Percentiles rank a stretch among this genome's conserved stretches.
Conservation (phyloP, 2,329 filamentous ascomycete genomes). For the Aspergillus floridensis region DNA sequence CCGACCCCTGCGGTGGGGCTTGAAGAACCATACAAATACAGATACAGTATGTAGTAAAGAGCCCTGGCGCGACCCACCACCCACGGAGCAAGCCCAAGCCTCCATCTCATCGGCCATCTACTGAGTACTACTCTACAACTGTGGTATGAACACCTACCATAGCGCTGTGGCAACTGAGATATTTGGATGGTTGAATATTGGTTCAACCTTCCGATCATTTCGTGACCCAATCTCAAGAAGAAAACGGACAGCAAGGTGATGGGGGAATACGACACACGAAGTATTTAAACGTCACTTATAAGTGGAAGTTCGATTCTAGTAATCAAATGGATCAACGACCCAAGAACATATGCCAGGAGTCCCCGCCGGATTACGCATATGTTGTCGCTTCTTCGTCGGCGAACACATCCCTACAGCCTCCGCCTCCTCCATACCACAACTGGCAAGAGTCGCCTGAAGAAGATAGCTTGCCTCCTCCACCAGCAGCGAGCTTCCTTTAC, state of each 20-base stretch:
- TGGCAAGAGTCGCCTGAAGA: conserved; percentile 60
- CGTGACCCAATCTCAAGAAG: no score
- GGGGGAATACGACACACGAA: no score
- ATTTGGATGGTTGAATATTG: no score
- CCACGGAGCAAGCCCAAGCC: no score
- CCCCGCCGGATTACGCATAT: background rate
- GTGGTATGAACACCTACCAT: no score
- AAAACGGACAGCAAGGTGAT: no score
- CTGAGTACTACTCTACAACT: no score
- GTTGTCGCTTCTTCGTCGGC: background rate
- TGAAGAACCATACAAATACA: background rate
- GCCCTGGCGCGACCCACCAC: background rate
- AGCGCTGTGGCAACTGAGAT: no score
- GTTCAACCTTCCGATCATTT: no score
- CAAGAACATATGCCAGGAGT: background rate
- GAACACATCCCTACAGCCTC: conserved; percentile 25
- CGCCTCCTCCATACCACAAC: conserved; percentile 58
- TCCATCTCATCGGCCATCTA: no score
- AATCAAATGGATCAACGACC: background rate
- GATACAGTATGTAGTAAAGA: background rate
- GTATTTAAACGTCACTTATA: no score
- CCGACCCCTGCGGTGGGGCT: background rate
- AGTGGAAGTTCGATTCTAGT: no score
- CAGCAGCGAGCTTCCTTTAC: conserved; percentile 51
- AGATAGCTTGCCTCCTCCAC: conserved; percentile 59